Percentiles rank a stretch among this genome's conserved stretches.
These are phyloP conservation scores for Gyrodon lividus DNA, from an alignment of 768 basidiomycete genomes.

Conservation along the genomic window DNA sequence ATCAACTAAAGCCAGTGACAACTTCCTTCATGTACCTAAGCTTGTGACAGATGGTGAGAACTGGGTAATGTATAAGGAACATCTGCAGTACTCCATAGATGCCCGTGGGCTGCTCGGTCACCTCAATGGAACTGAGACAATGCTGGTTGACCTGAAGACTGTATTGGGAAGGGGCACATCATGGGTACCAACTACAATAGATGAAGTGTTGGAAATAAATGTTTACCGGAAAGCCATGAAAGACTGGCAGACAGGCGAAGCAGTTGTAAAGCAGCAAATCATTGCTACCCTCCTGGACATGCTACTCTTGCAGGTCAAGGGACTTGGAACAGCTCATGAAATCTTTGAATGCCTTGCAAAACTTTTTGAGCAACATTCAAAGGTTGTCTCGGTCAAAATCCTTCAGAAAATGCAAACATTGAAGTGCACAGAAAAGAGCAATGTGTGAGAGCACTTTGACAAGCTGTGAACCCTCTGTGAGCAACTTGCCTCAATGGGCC, in stretches of 20 bases:
- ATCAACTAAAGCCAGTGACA: not conserved
- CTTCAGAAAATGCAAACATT: not conserved
- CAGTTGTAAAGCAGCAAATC: conserved; percentile 21
- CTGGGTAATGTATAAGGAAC: conserved; percentile 28
- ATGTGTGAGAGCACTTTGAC: conserved; percentile 33
- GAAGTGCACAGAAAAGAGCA: conserved; percentile 22
- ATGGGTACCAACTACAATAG: not conserved
- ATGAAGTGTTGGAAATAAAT: conserved; percentile 2
- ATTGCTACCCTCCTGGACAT: not conserved
- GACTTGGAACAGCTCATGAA: conserved; percentile 13
- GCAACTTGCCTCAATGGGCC: conserved; percentile 35
- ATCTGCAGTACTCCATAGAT: conserved; percentile 13
- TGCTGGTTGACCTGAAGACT: conserved; percentile 16
- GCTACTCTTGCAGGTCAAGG: not conserved
- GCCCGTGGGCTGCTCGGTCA: conserved; percentile 21
- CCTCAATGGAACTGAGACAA: conserved; percentile 14
- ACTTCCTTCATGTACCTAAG: conserved; percentile 21
- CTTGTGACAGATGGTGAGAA: conserved; percentile 26
- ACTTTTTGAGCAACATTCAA: not conserved
- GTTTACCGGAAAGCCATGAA: conserved; percentile 23
- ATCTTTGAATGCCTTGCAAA: conserved; percentile 11
- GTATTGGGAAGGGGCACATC: not conserved
- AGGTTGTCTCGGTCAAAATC: not conserved
- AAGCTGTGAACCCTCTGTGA: conserved; percentile 29
- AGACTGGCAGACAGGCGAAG: conserved; percentile 27